Base-by-base conservation (phyloP, 768 basidiomycete genomes). In the Pisolithus microcarpus region DNA sequence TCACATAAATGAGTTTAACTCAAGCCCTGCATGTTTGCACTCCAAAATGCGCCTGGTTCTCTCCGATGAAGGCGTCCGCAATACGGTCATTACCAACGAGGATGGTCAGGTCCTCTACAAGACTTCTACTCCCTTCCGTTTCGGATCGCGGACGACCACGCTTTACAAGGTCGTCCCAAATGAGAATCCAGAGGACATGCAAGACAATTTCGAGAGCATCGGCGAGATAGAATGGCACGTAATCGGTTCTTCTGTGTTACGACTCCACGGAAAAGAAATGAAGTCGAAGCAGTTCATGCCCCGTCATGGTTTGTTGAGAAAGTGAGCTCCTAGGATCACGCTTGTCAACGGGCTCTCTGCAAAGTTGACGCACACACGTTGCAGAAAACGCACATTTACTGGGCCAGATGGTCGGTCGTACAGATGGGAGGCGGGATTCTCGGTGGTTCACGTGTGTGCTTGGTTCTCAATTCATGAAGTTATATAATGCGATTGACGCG, bases 201-300 rank as follows among this genome's bases (percentile, higher is more conserved):
- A 21, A 4, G 65, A 68, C 50, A 60, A 62, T 1, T 70, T 70
- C 51, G 61, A 59, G 0, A 51, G 46, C 5, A 57, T 73, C 5
- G 73, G 64, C 4, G 52, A 65, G 47, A 70, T 74, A 1, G 63
- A 71, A 8, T 72, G 70, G 65, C 64, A 57, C 21, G 0, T 58
- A 0, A 26, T 70, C 8, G 57, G 58, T 11, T 63, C 69, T 0
- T 64, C 68, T 3, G 62, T 52, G 26, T 52, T 74, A 24, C 60
- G 58, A 1, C 64, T 68, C 30, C 51, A 62, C 5, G 67, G 61
- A 2, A 38, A 52, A 13, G 63, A 62, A 15, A 51, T 65, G 39
- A 46, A 57, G n/a, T 59, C 67, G 3, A 54, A 54, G 21, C 50
- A 56, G 0, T 70, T 65, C 38, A 51, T 65, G 42, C 56, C 61